A percentile compares a stretch with the other conserved stretches of the same genome.
Evolutionary conservation across 345 rosid species (phyloP).

Genomic region (Capsella bursapastoris): DNA sequence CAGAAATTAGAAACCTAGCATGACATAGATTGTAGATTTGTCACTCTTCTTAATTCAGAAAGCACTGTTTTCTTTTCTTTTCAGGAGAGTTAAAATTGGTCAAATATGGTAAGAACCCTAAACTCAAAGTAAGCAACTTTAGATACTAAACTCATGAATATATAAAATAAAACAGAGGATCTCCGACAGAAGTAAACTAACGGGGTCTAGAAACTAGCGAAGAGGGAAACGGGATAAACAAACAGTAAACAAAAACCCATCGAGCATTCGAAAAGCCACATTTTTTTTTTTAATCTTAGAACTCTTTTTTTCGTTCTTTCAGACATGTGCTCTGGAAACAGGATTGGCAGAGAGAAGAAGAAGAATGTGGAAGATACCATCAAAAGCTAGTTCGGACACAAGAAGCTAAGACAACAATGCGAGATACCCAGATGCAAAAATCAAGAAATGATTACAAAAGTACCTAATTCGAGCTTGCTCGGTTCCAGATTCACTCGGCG

Average conservation of each 20-base stretch:
- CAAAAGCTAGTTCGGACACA: constrained; percentile 21
- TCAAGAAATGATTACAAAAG: constrained; percentile 25
- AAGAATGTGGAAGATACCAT: constrained; percentile 40
- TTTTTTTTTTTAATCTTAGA: neutral
- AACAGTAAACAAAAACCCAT: constrained; percentile 36
- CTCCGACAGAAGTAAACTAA: constrained; percentile 15
- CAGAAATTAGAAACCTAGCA: constrained; percentile 8
- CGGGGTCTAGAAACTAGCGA: neutral
- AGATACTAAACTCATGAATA: neutral
- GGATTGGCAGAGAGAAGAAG: constrained; percentile 30
- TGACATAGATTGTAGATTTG: constrained; percentile 1
- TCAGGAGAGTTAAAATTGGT: constrained; percentile 22
- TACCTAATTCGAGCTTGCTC: constrained; percentile 51
- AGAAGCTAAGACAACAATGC: constrained; percentile 11
- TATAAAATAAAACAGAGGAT: neutral
- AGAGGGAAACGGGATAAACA: constrained; percentile 8
- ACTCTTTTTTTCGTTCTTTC: constrained; percentile 14
- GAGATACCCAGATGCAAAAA: constrained; percentile 43
- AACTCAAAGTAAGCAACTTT: constrained; percentile 36
- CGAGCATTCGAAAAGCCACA: constrained; percentile 46
- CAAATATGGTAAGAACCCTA: constrained; percentile 43
- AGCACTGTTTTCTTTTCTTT: neutral
- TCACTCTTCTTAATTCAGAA: constrained; percentile 3
- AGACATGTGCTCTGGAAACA: constrained; percentile 23
- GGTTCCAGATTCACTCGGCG: constrained; percentile 39